Base-by-base conservation (phyloP, 2,329 filamentous ascomycete genomes). In the Phialophora verrucosa region DNA sequence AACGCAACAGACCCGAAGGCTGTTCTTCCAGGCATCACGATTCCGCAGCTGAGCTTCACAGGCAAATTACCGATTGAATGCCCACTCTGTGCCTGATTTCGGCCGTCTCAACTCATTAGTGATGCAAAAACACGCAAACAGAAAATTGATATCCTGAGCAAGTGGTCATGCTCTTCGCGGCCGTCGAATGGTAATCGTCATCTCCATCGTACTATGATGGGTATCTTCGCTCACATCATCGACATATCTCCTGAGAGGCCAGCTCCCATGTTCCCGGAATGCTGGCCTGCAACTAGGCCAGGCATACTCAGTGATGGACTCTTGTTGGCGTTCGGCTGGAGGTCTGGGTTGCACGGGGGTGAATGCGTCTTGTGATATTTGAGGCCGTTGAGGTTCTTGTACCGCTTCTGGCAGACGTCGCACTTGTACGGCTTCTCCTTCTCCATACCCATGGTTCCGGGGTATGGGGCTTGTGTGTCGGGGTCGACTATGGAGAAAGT, bases 391-490 rank as follows among this genome's bases (percentile, higher is more conserved):
- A 99, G 80, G 76, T 99, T 99, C 88, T 99, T 99, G 82, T 99
- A 99, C 60, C 95, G 91, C 83, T 99, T 99, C 74, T 94, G 93
- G 76, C 95, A 99, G 11, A 93, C 90, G 71, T 98, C 93, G 78
- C 95, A 99, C 76, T 93, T 93, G 78, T 98, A 98, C 2, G 95
- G 95, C 83, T 99, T 99, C 82, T 98, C 94, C 78, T 98, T 99
- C 81, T 99, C 95, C 95, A 99, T 99, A n/a, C 95, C 95, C 42
- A 97, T 83, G 0, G 95, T 98, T 35, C 95, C 95, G 0, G 95
- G 95, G 71, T 98, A 99, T 0, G 95, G 95, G 1, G 92, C 87
- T 31, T 91, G 95, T 0, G 95, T 98, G 75, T 97, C 91, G 0
- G 95, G 95, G 74, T 99, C 96, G 59, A 99, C 94, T 72, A 99